Percentiles rank a stretch among this genome's conserved stretches.
phyloP scores from a whole-genome alignment of 768 basidiomycete genomes.

The Suillus spraguei region DNA sequence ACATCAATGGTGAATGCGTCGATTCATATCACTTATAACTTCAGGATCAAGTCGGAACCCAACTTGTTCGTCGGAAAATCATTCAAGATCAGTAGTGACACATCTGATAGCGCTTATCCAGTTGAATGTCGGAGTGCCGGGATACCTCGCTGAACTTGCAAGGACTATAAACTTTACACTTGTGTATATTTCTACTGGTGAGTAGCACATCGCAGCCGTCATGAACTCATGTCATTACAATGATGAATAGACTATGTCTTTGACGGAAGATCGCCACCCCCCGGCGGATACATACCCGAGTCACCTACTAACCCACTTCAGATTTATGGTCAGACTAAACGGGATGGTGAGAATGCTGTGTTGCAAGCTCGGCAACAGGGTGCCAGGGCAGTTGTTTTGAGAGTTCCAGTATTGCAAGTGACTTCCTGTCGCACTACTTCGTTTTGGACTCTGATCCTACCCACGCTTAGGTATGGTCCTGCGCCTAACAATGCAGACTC shows the following conservation, averaged over 20 bases:
- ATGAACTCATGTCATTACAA: conserved; percentile 14
- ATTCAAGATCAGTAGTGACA: neutral
- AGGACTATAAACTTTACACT: conserved; percentile 64
- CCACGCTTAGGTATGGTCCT: conserved; percentile 73
- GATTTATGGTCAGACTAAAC: conserved; percentile 84
- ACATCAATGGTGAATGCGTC: neutral
- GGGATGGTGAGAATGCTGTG: conserved; percentile 83
- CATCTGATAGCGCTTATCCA: conserved; percentile 29
- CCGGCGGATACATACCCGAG: conserved; percentile 60
- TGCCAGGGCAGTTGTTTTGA: conserved; percentile 67
- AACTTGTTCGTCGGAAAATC: conserved; percentile 47
- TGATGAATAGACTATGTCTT: conserved; percentile 84
- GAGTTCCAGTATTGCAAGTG: conserved; percentile 87
- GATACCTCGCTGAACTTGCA: conserved; percentile 67
- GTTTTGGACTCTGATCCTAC: conserved; percentile 9
- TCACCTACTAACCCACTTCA: conserved; percentile 83
- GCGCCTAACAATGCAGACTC: conserved; percentile 83
- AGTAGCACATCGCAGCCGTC: conserved; percentile 7
- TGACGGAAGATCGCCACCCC: conserved; percentile 86
- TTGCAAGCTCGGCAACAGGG: conserved; percentile 49
- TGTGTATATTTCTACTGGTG: conserved; percentile 92
- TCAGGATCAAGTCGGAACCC: conserved; percentile 71
- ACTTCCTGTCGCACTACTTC: neutral
- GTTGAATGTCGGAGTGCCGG: conserved; percentile 83
- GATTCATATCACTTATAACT: conserved; percentile 7